These are phyloP conservation scores for Athelia sp. DNA, from an alignment of 1,284 basidiomycete genomes.

Conservation along the genomic window DNA sequence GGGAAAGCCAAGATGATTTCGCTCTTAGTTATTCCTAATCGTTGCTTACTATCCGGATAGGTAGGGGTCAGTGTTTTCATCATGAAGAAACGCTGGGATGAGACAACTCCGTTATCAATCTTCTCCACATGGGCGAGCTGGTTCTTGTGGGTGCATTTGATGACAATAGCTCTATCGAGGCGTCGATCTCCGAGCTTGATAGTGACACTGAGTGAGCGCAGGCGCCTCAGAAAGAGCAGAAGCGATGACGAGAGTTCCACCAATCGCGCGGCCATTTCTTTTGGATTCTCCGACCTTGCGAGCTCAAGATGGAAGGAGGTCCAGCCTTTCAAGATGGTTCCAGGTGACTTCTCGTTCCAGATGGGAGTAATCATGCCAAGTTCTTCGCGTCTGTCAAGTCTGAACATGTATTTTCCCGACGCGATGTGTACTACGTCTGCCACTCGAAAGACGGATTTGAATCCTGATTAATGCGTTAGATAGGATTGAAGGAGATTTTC, in stretches of 20 bases:
- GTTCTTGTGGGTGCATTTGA: background rate
- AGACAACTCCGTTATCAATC: background rate
- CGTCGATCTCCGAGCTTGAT: background rate
- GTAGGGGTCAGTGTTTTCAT: background rate
- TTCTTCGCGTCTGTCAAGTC: conserved; percentile 11
- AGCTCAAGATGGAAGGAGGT: conserved; percentile 16
- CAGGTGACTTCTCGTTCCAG: background rate
- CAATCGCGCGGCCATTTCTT: conserved; percentile 8
- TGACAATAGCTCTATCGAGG: background rate
- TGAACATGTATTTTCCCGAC: conserved; percentile 14
- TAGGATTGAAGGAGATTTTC: no score
- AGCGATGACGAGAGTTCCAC: conserved; percentile 11
- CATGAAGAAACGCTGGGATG: background rate
- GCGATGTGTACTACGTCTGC: conserved; percentile 15
- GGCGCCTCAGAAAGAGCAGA: conserved; percentile 16
- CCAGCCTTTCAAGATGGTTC: conserved; percentile 9
- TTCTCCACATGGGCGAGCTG: background rate
- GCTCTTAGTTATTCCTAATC: conserved; percentile 9
- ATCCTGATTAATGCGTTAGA: no score
- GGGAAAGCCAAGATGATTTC: conserved; percentile 19
- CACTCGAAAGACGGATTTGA: conserved; percentile 20
- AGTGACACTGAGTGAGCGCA: conserved; percentile 10
- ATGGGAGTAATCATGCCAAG: conserved; percentile 20
- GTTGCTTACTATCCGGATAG: conserved; percentile 3
- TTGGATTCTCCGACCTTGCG: conserved; percentile 5